Conservation (phyloP, 2,329 filamentous ascomycete genomes). For the Cladosporium sp. region DNA sequence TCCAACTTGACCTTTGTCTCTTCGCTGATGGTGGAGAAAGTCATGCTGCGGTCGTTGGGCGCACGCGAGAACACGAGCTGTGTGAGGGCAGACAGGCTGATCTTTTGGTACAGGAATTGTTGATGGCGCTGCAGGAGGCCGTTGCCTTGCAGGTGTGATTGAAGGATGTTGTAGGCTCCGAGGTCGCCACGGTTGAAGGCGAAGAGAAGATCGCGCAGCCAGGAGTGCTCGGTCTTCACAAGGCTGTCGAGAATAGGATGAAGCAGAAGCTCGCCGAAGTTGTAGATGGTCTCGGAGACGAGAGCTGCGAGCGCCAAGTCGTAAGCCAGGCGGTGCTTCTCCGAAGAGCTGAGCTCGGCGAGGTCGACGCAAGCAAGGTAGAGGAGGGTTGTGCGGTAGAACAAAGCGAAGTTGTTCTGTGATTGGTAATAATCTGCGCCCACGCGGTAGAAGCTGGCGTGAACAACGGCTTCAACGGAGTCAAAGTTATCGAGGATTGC, state of each 20-base stretch:
- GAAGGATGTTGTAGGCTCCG: conserved; percentile 76
- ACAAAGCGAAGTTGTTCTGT: conserved; percentile 88
- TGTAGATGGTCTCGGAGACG: conserved; percentile 94
- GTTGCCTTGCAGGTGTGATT: conserved; percentile 67
- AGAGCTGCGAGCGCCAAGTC: conserved; percentile 89
- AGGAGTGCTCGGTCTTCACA: conserved; percentile 67
- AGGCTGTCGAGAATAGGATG: conserved; percentile 92
- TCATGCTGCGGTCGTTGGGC: conserved; percentile 92
- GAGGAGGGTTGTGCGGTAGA: conserved; percentile 95
- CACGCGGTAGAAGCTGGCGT: conserved; percentile 92
- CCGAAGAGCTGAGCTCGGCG: conserved; percentile 64
- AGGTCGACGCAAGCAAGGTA: conserved; percentile 96
- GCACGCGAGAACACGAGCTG: conserved; percentile 95
- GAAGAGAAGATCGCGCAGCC: conserved; percentile 93
- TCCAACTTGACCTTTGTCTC: conserved; percentile 89
- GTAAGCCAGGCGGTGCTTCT: conserved; percentile 80
- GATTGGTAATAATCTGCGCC: conserved; percentile 91
- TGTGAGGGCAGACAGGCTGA: conserved; percentile 91
- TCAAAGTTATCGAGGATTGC: conserved; percentile 87
- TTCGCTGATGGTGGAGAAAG: conserved; percentile 78
- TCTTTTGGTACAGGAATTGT: conserved; percentile 90
- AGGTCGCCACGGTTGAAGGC: conserved; percentile 97
- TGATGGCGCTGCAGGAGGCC: conserved; percentile 73
- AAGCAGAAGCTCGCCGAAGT: conserved; percentile 97
- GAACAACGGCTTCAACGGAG: conserved; percentile 89